These are phyloP conservation scores for Aspergillus sp. DNA, from an alignment of 2,329 filamentous ascomycete genomes.

Conservation along the genomic window DNA sequence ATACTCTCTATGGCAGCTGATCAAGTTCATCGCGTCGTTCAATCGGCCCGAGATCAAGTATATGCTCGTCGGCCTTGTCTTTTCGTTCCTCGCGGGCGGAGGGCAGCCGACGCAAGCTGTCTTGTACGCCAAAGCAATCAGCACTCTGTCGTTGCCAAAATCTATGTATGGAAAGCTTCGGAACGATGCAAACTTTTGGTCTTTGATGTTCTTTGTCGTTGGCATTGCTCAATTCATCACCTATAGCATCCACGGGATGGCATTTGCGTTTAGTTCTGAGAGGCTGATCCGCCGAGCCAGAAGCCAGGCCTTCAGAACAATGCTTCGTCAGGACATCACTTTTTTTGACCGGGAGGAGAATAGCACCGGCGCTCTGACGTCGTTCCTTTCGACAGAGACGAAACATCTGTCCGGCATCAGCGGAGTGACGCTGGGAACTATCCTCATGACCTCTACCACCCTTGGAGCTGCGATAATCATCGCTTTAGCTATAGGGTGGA, in stretches of 20 bases:
- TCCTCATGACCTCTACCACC: conserved; percentile 72
- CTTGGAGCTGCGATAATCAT: conserved; percentile 64
- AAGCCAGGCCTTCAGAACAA: conserved; percentile 70
- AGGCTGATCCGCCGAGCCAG: conserved; percentile 73
- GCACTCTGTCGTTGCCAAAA: conserved; percentile 53
- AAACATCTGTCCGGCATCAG: conserved; percentile 82
- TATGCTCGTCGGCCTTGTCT: conserved; percentile 66
- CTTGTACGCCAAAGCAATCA: conserved; percentile 83
- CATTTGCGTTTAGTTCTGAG: conserved; percentile 82
- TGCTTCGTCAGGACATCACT: conserved; percentile 83
- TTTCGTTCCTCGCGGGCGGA: conserved; percentile 66
- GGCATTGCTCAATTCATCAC: conserved; percentile 63
- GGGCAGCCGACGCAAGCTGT: conserved; percentile 70
- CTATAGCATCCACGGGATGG: conserved; percentile 58
- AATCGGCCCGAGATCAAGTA: conserved; percentile 62
- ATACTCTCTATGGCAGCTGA: conserved; percentile 64
- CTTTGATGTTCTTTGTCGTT: conserved; percentile 78
- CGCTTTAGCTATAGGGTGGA: conserved; percentile 72
- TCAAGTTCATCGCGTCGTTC: conserved; percentile 71
- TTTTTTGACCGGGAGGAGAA: conserved; percentile 91
- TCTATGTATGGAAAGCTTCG: conserved; percentile 49
- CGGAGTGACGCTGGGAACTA: conserved; percentile 76
- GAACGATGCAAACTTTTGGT: conserved; percentile 73
- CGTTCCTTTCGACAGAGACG: conserved; percentile 80
- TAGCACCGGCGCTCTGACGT: conserved; percentile 76